A percentile compares a stretch with the other conserved stretches of the same genome.
phyloP scores from a whole-genome alignment of 2,329 filamentous ascomycete species.

The Aspergillus pseudonomiae region DNA sequence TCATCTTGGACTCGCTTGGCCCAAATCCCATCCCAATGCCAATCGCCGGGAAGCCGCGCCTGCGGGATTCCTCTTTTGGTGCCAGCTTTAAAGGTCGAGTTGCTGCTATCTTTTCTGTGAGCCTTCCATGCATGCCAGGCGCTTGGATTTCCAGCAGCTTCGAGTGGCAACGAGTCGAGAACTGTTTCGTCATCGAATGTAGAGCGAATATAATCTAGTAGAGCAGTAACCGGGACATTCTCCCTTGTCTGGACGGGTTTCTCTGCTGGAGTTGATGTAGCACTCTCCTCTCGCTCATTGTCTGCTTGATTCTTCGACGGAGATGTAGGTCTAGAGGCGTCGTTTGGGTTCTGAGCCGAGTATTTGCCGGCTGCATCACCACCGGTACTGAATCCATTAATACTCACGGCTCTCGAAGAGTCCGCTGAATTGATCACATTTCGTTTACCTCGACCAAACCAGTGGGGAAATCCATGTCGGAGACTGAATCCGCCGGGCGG shows the following conservation, averaged over 20 bases:
- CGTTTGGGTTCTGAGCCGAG: not conserved
- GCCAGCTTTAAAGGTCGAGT: constrained; percentile 14
- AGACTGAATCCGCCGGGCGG: constrained; percentile 90
- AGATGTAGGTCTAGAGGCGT: constrained; percentile 10
- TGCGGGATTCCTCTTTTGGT: constrained; percentile 51
- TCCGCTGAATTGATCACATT: constrained; percentile 39
- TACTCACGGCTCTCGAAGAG: constrained; percentile 48
- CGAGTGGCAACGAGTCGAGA: constrained; percentile 76
- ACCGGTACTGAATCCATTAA: constrained; percentile 34
- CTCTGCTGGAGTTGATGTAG: constrained; percentile 6
- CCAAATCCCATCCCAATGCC: constrained; percentile 99
- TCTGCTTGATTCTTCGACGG: constrained; percentile 3
- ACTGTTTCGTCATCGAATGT: constrained; percentile 78
- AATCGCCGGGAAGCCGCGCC: constrained; percentile 71
- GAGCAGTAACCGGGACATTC: constrained; percentile 62
- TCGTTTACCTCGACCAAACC: constrained; percentile 70
- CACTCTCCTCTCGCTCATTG: constrained; percentile 7
- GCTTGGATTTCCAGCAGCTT: constrained; percentile 83
- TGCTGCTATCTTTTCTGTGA: constrained; percentile 55
- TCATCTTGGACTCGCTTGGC: constrained; percentile 82
- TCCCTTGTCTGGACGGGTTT: constrained; percentile 33
- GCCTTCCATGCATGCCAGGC: constrained; percentile 94
- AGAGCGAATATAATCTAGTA: constrained; percentile 79
- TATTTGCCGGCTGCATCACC: constrained; percentile 5
- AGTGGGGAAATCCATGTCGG: constrained; percentile 84